A percentile compares a stretch with the other conserved stretches of the same genome.
Evolutionary conservation across 169 alveolate species (phyloP).

Genomic region (Eimeria falciformis): DNA sequence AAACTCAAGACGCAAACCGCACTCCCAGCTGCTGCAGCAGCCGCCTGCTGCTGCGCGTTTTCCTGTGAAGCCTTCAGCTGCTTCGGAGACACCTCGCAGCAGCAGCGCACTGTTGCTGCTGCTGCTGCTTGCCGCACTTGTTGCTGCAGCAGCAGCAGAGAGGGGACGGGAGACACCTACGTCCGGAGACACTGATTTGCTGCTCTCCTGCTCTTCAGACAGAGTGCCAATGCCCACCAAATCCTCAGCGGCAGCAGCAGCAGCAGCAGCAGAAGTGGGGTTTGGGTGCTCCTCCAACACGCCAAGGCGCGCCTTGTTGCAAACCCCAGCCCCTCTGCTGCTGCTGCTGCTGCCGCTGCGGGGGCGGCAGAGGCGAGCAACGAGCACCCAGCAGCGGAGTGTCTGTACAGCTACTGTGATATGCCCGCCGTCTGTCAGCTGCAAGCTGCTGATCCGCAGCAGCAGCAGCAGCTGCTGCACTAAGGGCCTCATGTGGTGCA

Average conservation of each 20-base stretch:
- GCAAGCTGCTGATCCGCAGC: conserved; percentile 59
- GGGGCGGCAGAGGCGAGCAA: conserved; percentile 34
- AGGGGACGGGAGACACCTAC: neutral
- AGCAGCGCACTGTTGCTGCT: neutral
- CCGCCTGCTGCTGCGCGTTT: neutral
- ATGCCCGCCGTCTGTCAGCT: conserved; percentile 26
- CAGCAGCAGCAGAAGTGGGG: neutral
- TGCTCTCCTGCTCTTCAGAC: neutral
- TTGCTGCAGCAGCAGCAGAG: neutral
- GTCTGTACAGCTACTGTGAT: conserved; percentile 56
- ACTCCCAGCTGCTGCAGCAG: conserved; percentile 28
- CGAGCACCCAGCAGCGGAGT: conserved; percentile 51
- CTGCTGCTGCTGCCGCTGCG: conserved; percentile 39
- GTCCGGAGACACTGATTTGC: neutral
- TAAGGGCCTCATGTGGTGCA: conserved; percentile 42
- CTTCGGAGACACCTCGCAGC: neutral
- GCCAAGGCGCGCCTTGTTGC: neutral
- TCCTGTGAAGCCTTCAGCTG: neutral
- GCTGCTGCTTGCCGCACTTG: neutral
- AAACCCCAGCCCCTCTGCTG: neutral
- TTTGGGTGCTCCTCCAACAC: neutral
- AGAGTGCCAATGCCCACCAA: neutral
- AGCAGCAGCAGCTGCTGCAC: conserved; percentile 68
- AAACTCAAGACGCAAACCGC: neutral
- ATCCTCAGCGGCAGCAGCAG: conserved; percentile 5